These are phyloP conservation scores for Auricularia sp. DNA, from an alignment of 768 basidiomycete species.

Conservation along the genomic window DNA sequence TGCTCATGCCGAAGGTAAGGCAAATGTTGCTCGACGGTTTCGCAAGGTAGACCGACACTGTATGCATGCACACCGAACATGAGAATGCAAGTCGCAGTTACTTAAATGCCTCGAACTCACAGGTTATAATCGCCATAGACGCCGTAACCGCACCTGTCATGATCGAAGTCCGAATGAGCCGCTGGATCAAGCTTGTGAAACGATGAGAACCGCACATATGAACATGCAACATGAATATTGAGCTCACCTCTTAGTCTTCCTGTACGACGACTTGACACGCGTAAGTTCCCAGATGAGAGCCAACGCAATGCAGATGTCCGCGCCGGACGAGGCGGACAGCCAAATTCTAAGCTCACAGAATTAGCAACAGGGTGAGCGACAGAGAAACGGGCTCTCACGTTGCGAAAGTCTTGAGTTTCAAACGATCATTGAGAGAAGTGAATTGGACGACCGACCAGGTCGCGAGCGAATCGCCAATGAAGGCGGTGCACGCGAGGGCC, in stretches of 20 bases:
- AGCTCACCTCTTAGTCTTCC: neutral
- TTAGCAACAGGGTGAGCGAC: neutral
- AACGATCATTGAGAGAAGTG: neutral
- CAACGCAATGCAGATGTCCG: neutral
- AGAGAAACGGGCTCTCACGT: neutral
- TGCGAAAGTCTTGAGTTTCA: neutral
- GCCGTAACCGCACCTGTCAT: neutral
- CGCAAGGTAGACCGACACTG: neutral
- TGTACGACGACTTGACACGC: neutral
- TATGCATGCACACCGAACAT: neutral
- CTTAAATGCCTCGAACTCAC: neutral
- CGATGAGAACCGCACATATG: neutral
- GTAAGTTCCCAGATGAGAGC: neutral
- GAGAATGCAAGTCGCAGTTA: neutral
- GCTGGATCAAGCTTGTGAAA: neutral
- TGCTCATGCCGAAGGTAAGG: neutral
- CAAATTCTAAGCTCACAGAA: neutral
- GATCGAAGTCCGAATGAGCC: neutral
- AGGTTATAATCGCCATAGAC: neutral
- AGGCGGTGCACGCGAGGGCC: neutral
- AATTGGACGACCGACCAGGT: neutral
- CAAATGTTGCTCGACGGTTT: neutral
- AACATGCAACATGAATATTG: neutral
- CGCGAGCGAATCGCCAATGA: neutral
- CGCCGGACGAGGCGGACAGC: neutral